phyloP scores from a whole-genome alignment of 768 basidiomycete genomes.

The Zangia roseola region DNA sequence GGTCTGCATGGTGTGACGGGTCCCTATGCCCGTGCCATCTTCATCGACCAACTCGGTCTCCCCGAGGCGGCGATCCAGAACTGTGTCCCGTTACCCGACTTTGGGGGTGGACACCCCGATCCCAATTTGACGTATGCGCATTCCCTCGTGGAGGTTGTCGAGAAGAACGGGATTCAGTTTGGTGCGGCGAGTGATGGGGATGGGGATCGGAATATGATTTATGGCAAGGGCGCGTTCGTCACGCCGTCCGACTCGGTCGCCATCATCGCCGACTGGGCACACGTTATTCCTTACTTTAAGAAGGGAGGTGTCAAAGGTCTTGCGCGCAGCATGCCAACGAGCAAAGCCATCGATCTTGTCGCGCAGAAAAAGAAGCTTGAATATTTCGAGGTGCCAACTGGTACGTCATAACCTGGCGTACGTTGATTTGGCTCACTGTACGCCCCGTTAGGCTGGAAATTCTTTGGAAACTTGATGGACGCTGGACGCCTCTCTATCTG shows the following conservation, averaged over 20 bases:
- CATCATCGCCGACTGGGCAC: conserved; percentile 97
- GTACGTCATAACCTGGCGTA: conserved; percentile 37
- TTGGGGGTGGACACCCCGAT: conserved; percentile 97
- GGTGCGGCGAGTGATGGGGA: conserved; percentile 98
- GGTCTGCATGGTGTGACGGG: conserved; percentile 97
- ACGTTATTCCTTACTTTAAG: conserved; percentile 90
- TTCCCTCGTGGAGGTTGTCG: conserved; percentile 88
- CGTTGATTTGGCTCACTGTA: background rate
- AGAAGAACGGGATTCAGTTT: conserved; percentile 80
- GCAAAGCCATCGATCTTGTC: conserved; percentile 94
- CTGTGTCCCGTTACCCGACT: conserved; percentile 88
- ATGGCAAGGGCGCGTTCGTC: conserved; percentile 96
- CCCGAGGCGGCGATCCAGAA: conserved; percentile 83
- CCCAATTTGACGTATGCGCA: conserved; percentile 98
- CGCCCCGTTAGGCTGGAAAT: conserved; percentile 83
- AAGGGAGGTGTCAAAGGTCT: conserved; percentile 88
- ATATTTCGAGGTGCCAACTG: conserved; percentile 95
- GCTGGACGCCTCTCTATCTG: conserved; percentile 97
- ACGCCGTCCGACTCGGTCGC: conserved; percentile 98
- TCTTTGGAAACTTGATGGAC: conserved; percentile 99
- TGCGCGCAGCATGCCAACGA: conserved; percentile 96
- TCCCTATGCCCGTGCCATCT: conserved; percentile 88
- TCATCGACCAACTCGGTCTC: conserved; percentile 81
- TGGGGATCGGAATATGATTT: conserved; percentile 99
- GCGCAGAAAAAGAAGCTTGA: conserved; percentile 92